Evolutionary conservation across 2,329 filamentous ascomycete genomes (phyloP), one percentile per base, ranked within the genome.

Genomic region (Volutella citrinella): DNA sequence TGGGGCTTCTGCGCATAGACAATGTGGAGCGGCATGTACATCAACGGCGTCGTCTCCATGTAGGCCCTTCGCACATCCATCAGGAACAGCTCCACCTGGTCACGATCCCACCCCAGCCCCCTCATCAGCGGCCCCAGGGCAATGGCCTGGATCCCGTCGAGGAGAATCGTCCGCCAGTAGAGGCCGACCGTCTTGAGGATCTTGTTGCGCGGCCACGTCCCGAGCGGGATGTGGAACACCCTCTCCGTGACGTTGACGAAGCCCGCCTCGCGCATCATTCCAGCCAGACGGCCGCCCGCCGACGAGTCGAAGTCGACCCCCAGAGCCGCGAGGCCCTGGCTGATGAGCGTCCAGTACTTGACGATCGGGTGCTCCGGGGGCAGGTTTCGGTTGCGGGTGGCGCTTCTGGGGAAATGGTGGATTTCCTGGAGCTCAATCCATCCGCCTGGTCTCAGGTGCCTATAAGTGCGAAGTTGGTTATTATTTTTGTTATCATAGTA

Each of bases 341-440:
- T 63, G 14, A 76, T 64, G 19, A 66, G 54, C 5, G 52, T 46
- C 69, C 71, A 75, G 45, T 70, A 76, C 35, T 65, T 56, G 5
- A 63, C 58, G 11, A 75, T 60, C 3, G 63, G 59, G 37, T 72
- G 64, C 12, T 64, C 52, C 2, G 54, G 38, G 1, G 62, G 42
- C 32, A 74, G 53, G 22, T 51, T 58, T 24, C 56, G 57, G 13
- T 58, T 63, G 20, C 56, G 54, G 27, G 65, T 63, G 25, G 69
- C 63, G 34, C 63, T 69, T 34, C 63, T 58, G 4, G 72, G 71
- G 32, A 58, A 59, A 49, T 74, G 70, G 32, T 74, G 64, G 15
- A 76, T 69, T 49, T 77, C 73, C 47, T 76, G 72, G 19, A 75
- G 54, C 45, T 78, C 74, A 27, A 75, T 63, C 72, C 72, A 77